Evolutionary conservation across 345 rosid species (phyloP), one percentile per base, ranked within the genome.

Genomic region (Eucalyptus tenuipes): DNA sequence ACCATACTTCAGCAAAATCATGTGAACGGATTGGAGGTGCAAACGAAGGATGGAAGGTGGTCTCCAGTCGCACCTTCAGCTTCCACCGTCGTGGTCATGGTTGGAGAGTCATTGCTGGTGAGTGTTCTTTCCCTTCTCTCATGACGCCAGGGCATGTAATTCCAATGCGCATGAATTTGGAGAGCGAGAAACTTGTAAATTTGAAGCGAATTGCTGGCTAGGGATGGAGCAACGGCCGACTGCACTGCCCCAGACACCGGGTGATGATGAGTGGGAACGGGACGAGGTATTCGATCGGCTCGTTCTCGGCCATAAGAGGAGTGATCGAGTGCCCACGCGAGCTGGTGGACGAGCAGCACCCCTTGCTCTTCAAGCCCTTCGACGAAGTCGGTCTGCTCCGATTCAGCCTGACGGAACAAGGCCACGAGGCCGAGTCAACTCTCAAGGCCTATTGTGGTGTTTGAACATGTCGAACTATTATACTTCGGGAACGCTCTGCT

Each of bases 361-460:
- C 94, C 7, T 71, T 91, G 90, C 89, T 75, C 10, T 92, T 88
- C 87, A 92, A 89, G 85, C 94, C 93, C 24, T 91, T 88, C 25
- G 90, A 91, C 80, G 88, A 90, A 48, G 57, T 49, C 10, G 49
- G 75, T 47, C 86, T 92, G 71, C 88, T 88, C 9, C 68, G 45
- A 9, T 53, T 81, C 66, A 33, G n/a, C 55, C 81, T 37, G 71
- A 29, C 86, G n/a, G 66, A 61, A 40, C 49, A 40, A 61, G 89
- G 81, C 20, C 27, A 11, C 11, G 10, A 88, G 25, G 45, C 87
- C 3, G 87, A 85, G 57, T 90, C 86, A 29, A 79, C 91, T 40
- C 61, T 89, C 1, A 87, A 85, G 85, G 86, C 89, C 82, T 89
- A 88, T 9, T 89, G 87, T 66, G 92, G 91, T 49, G 89, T 90